Evolutionary conservation across 352 stramenopile species (phyloP), one percentile per base, ranked within the genome.

Genomic region (Phytophthora chlamydospora): DNA sequence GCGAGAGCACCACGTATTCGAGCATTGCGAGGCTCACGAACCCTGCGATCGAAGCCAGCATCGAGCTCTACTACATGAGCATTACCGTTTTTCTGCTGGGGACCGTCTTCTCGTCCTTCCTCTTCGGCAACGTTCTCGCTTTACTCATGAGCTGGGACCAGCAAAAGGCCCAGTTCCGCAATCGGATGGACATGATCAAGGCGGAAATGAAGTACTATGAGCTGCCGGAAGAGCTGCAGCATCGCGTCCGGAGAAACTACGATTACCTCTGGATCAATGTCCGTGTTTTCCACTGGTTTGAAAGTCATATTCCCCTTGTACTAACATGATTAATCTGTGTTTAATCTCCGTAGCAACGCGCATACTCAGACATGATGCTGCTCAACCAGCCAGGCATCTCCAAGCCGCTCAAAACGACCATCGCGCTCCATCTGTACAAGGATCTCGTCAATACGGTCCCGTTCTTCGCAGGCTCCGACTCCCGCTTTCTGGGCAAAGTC

Each of bases 201-300:
- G 78, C 82, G 8, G 82, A 92, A 43, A 91, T 94, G 83, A 80
- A 80, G 29, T 84, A 94, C 43, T 92, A 94, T 66, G 80, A 91
- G 43, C 61, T 94, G 7, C 85, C 83, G 1, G 73, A 89, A 50
- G 83, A 90, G 14, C 53, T 92, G 19, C 60, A 91, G 66, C 81
- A 90, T 36, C 83, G 80, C 24, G 81, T 94, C 31, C 82, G 80
- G 3, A 64, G 83, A 40, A 92, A 94, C 52, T 94, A 92, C 62
- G 84, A 93, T 56, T 93, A 93, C 67, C 72, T 93, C 21, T 93
- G 84, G 84, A 89, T 93, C 54, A 93, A 93, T 40, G 80, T 90
- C 69, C 27, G 78, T 78, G 8, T 24, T 27, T 12, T 50, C 24
- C 33, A 31, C 34, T 4, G 10, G 1, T 47, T 12, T 35, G 32